Base-by-base conservation (phyloP, 345 rosid genomes). In the Syzygium oleosum region DNA sequence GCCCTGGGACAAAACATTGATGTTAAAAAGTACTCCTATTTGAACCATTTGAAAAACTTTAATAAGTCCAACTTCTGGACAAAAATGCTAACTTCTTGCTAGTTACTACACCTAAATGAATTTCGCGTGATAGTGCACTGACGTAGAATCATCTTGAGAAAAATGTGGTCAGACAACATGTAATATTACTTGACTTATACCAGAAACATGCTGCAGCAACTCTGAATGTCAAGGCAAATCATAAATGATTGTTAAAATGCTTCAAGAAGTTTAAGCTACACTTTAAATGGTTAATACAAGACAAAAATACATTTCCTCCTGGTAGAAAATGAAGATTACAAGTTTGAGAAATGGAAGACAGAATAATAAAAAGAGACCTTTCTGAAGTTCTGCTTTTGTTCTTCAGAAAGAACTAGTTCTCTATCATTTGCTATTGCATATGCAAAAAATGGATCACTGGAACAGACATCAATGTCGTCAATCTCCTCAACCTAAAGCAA, bases 401-500 rank as follows among this genome's bases (percentile, higher is more conserved):
- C 98, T 90, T 95, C 99, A 55, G 99, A 92, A 89, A 96, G 97
- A 90, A 92, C 87, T 85, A 93, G 90, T 85, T 96, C 98, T 91
- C 89, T 92, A 91, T 98, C 99, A 87, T 96, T 95, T 88, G 91
- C 96, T 87, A 98, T 85, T 85, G 99, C 99, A 93, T 93, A 98
- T 27, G 97, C 98, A 54, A 97, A 77, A 87, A 94, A 94, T 21
- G 97, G 98, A 89, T 98, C 97, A 89, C 90, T 89, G 23, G 92
- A 90, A 92, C 89, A 88, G 85, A 87, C 93, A 88, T 97, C 97
- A 88, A 98, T 92, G 87, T 98, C 99, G 61, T 94, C 97, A 92
- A 98, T 97, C 94, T 98, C 99, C 91, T 98, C 99, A 85, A 98
- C 98, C 99, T 98, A 93, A 73, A 84, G 86, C 84, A 87, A 21